Conservation (phyloP, 495 filamentous ascomycete species). For the Jackrogersella minutella region DNA sequence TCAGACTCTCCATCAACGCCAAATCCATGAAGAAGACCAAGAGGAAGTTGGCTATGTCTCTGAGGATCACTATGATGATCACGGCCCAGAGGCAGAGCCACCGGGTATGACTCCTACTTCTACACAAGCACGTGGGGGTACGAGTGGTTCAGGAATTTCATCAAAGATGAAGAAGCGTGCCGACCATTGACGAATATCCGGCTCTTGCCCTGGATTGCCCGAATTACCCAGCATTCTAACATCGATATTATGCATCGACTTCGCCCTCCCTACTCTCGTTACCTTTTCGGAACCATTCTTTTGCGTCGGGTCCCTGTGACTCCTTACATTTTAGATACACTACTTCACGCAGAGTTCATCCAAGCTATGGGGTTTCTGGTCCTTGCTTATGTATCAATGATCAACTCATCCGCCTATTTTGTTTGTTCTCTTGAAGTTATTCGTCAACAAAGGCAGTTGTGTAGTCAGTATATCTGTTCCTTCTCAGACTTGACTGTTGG, state of each 20-base stretch:
- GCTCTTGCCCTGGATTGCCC: not conserved
- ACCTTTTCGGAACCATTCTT: conserved; percentile 17
- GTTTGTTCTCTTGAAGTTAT: not conserved
- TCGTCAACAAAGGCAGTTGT: not conserved
- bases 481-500: not conserved
- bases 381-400: not conserved
- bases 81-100: conserved; percentile 14
- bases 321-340: conserved; percentile 5
- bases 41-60: conserved; percentile 32
- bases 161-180: not conserved
- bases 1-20: conserved; percentile 48
- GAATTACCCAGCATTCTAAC: conserved; percentile 5
- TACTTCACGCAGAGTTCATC: not conserved
- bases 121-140: not conserved
- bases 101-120: not conserved
- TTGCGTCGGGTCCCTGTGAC: conserved; percentile 5
- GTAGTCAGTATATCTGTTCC: conserved; percentile 4
- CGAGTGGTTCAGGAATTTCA: not conserved
- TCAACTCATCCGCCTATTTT: not conserved
- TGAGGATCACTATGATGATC: conserved; percentile 38
- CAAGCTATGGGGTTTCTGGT: not conserved
- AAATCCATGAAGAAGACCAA: conserved; percentile 46
- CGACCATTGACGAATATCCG: conserved; percentile 19
- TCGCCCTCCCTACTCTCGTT: conserved; percentile 19
- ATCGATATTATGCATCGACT: conserved; percentile 9